Percentiles rank a stretch among this genome's conserved stretches.
Evolutionary conservation across 2,329 filamentous ascomycete species (phyloP).

Genomic region (Aaosphaeria arxii): DNA sequence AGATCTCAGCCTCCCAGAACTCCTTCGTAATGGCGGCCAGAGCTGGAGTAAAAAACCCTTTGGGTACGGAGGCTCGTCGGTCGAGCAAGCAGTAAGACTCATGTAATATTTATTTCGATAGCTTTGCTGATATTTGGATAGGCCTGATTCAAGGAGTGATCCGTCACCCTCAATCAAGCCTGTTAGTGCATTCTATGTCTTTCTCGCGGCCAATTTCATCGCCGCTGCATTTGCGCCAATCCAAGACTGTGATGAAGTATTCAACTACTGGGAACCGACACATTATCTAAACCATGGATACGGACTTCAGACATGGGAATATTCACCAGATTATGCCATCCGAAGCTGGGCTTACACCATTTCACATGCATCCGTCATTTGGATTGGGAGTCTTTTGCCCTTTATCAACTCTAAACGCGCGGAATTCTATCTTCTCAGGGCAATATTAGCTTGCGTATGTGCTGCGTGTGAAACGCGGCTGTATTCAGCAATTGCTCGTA

Average conservation of each 20-base stretch:
- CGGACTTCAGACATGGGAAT: constrained; percentile 97
- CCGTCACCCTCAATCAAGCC: constrained; percentile 54
- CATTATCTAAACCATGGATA: constrained; percentile 93
- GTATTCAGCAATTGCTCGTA: constrained; percentile 72
- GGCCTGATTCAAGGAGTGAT: too few species aligned
- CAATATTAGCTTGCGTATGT: constrained; percentile 70
- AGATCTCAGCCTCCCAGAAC: too few species aligned
- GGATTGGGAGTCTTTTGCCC: constrained; percentile 57
- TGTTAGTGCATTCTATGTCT: constrained; percentile 76
- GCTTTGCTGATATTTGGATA: too few species aligned
- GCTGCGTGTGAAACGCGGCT: constrained; percentile 79
- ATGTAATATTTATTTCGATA: too few species aligned
- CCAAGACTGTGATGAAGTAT: constrained; percentile 97
- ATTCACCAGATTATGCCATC: constrained; percentile 91
- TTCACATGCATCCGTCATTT: constrained; percentile 72
- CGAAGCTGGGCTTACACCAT: constrained; percentile 90
- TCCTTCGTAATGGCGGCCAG: too few species aligned
- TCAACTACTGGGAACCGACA: constrained; percentile 98
- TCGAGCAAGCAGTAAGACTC: too few species aligned
- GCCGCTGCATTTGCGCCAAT: constrained; percentile 85
- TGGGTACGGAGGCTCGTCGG: too few species aligned
- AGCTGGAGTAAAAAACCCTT: too few species aligned
- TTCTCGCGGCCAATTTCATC: constrained; percentile 68
- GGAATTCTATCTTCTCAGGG: constrained; percentile 87
- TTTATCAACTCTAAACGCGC: constrained; percentile 42